Evolutionary conservation across 352 stramenopile species (phyloP), one percentile per base, ranked within the genome.

Genomic region (Globisporangium radiosum): DNA sequence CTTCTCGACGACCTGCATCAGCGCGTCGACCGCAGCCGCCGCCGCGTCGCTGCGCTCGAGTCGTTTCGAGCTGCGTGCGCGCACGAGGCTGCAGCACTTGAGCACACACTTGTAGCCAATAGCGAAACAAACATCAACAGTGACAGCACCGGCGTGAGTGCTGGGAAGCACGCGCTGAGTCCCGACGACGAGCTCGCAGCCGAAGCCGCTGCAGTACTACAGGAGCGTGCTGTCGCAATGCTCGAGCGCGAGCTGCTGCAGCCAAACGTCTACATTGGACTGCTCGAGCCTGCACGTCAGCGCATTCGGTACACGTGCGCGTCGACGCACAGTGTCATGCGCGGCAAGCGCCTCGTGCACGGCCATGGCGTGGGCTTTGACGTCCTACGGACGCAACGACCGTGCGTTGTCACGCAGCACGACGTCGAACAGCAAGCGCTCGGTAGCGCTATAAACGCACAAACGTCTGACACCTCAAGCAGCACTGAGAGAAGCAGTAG

Each of bases 311-410:
- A 83, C 52, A 85, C 82, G 0, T 72, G 68, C 40, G 78, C 84
- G 0, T 85, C 84, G 0, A 59, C 60, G 0, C 57, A 25, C 1
- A 94, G 84, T 38, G n/a, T 55, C 7, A 92, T 92, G 84, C 59
- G 64, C 3, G 68, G 65, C 3, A 94, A 90, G 53, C 68, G 77
- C 11, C 56, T 94, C 37, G 78, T 79, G 33, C 72, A 72, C 15
- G 78, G 72, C 0, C 52, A 79, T 40, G 80, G 81, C 6, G 67
- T 94, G 7, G 88, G 81, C 19, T 92, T 91, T 19, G 11, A 67
- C 7, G 54, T 68, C 0, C 33, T 91, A 0, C 70, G 77, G 25
- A 63, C 54, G 0, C 73, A 85, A 43, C 42, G 63, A 1, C 56
- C 82, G 1, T 40, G 90, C 6, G 66, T 90, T 3, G 11, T 88